Percentiles rank a stretch among this genome's conserved stretches.
phyloP scores from a whole-genome alignment of 208 protist genomes.

The Leishmania tarentolae region DNA sequence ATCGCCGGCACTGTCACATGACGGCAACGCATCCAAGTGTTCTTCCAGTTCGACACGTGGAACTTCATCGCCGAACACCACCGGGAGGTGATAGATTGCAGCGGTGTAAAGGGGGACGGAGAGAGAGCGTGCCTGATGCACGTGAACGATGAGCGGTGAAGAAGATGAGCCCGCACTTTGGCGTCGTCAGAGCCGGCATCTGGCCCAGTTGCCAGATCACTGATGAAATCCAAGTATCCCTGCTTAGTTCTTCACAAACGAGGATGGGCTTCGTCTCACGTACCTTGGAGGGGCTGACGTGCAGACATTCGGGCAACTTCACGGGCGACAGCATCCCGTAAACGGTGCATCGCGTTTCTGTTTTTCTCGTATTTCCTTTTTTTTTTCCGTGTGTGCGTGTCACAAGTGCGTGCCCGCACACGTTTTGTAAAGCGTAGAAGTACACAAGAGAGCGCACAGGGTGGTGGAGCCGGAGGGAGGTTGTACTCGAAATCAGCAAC shows the following conservation, averaged over 20 bases:
- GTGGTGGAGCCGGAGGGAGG: too few species aligned
- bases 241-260: background rate
- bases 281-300: background rate
- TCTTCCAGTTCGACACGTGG: slow-evolving; percentile 9
- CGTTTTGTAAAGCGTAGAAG: too few species aligned
- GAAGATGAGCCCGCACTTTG: slow-evolving; percentile 21
- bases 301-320: slow-evolving; percentile 6
- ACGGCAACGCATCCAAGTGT: slow-evolving; percentile 14
- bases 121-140: slow-evolving; percentile 20
- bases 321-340: background rate
- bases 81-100: slow-evolving; percentile 28
- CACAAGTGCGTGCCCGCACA: background rate
- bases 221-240: background rate
- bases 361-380: too few species aligned
- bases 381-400: too few species aligned
- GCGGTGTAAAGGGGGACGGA: slow-evolving; percentile 29
- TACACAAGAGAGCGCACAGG: too few species aligned
- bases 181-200: background rate
- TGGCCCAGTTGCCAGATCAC: slow-evolving; percentile 2
- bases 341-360: too few species aligned
- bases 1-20: slow-evolving; percentile 2
- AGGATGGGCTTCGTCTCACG: background rate
- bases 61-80: slow-evolving; percentile 25
- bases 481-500: too few species aligned
- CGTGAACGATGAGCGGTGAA: slow-evolving; percentile 21